Conservation (phyloP, 345 rosid species). For the Populus simonii region DNA sequence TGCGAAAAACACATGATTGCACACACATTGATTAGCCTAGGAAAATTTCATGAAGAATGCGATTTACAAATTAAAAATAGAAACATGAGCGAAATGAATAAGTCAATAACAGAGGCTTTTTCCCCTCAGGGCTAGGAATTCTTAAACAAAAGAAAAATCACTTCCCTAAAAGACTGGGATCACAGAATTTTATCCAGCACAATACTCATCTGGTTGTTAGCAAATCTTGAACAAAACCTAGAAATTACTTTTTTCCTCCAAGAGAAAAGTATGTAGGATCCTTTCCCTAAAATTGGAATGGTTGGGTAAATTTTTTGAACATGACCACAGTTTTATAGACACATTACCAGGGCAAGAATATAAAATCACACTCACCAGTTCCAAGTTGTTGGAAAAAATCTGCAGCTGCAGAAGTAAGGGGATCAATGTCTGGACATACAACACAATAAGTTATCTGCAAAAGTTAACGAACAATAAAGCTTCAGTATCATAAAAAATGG, state of each 20-base stretch:
- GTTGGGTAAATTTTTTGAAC: background rate
- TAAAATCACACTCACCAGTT: slow-evolving; percentile 55
- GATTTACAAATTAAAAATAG: background rate
- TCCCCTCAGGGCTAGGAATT: background rate
- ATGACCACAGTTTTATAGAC: background rate
- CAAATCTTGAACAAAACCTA: background rate
- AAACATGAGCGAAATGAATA: background rate
- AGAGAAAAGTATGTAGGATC: background rate
- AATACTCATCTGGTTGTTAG: background rate
- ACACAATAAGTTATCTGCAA: slow-evolving; percentile 78
- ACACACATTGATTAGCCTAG: background rate
- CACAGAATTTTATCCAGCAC: background rate
- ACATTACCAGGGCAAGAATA: background rate
- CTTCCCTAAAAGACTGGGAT: slow-evolving; percentile 1
- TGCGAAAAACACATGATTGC: background rate
- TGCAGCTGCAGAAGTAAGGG: slow-evolving; percentile 83
- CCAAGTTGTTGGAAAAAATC: slow-evolving; percentile 98
- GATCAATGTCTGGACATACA: slow-evolving; percentile 93
- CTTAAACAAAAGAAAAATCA: background rate
- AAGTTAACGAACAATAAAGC: slow-evolving; percentile 21
- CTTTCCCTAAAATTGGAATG: background rate
- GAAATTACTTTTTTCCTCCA: background rate
- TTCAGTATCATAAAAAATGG: slow-evolving; percentile 9
- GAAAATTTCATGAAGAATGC: background rate
- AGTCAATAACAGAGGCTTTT: background rate